These are phyloP conservation scores for Amaranthus palmeri DNA, from an alignment of 148 eudicot genomes.

Conservation along the genomic window DNA sequence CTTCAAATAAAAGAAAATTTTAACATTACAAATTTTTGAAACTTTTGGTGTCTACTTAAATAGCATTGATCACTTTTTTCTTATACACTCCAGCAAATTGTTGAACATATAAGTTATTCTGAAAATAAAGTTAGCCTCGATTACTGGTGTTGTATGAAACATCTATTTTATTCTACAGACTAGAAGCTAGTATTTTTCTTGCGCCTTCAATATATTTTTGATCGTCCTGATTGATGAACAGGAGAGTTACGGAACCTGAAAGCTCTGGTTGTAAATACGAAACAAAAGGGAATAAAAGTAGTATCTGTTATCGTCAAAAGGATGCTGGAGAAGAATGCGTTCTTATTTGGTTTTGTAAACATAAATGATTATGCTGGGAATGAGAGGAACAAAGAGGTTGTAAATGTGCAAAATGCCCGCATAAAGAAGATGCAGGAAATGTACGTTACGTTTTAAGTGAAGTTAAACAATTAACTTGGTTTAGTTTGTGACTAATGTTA, in stretches of 20 bases:
- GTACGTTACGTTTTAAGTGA: constrained; percentile 30
- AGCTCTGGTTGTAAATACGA: constrained; percentile 54
- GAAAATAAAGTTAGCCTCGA: background rate
- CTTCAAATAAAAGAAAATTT: no score
- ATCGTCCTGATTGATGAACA: constrained; percentile 27
- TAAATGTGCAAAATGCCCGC: constrained; percentile 56
- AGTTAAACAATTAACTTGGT: background rate
- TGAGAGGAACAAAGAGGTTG: constrained; percentile 59
- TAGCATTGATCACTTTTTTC: no score
- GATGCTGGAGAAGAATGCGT: constrained; percentile 67
- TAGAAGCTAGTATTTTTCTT: background rate
- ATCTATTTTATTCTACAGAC: background rate
- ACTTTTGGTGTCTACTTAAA: no score
- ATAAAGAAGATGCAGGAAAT: constrained; percentile 51
- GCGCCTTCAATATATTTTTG: background rate
- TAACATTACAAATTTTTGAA: no score
- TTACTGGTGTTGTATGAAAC: background rate
- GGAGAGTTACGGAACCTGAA: constrained; percentile 58
- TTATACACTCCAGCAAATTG: background rate
- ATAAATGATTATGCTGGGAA: constrained; percentile 52
- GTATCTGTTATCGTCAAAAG: constrained; percentile 47
- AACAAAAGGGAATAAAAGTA: constrained; percentile 39
- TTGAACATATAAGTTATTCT: background rate
- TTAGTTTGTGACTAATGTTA: constrained; percentile 5
- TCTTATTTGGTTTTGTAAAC: constrained; percentile 64